These are phyloP conservation scores for Dactylis glomerata DNA, from an alignment of 176 grass and related monocot genomes.

Conservation along the genomic window DNA sequence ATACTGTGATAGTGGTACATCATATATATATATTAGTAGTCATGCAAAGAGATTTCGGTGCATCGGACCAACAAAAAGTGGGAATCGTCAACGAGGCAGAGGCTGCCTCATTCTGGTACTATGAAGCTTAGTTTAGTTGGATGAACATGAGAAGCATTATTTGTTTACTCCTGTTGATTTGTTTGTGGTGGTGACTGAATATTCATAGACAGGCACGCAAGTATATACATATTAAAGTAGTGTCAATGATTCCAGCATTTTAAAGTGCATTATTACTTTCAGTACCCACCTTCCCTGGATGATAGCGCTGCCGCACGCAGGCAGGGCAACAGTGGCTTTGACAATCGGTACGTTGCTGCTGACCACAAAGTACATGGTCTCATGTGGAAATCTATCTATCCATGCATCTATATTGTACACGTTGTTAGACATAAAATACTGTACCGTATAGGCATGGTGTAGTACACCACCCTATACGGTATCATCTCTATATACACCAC, in stretches of 20 bases:
- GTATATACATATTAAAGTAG: background rate
- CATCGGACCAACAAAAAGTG: background rate
- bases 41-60: background rate
- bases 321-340: background rate
- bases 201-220: background rate
- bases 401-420: too few species aligned
- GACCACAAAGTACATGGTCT: too few species aligned
- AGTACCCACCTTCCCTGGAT: slow-evolving; percentile 9
- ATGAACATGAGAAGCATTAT: background rate
- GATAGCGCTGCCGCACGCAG: background rate
- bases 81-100: background rate
- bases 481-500: too few species aligned
- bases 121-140: background rate
- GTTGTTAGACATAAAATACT: too few species aligned
- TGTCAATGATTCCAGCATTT: background rate
- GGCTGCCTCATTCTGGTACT: background rate
- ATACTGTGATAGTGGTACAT: too few species aligned
- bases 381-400: too few species aligned
- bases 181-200: background rate
- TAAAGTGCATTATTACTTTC: slow-evolving; percentile 19
- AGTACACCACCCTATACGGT: too few species aligned
- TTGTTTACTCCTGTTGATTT: background rate
- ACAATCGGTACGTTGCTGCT: too few species aligned
- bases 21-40: background rate
- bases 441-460: too few species aligned